These are phyloP conservation scores for Cyclotella kingstonii DNA, from an alignment of 108 stramenopile species.

Conservation along the genomic window DNA sequence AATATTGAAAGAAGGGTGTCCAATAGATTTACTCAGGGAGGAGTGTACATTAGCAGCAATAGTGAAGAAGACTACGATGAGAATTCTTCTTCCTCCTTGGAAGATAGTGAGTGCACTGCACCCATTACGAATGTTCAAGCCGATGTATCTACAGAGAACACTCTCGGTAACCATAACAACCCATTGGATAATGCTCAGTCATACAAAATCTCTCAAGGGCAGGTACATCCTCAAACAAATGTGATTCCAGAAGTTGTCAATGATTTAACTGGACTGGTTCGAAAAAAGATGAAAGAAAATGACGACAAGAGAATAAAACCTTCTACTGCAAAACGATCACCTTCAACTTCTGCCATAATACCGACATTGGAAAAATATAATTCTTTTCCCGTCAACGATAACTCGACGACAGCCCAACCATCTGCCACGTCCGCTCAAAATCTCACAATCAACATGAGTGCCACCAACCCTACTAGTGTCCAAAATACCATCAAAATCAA, in stretches of 20 bases:
- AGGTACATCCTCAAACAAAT: not conserved
- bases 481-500: slow-evolving; percentile 1
- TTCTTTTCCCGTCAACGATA: too few species aligned
- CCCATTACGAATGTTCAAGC: slow-evolving; percentile 1
- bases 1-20: slow-evolving; percentile 9
- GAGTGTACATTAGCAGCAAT: slow-evolving; percentile 68
- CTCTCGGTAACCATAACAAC: too few species aligned
- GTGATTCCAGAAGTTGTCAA: slow-evolving; percentile 43
- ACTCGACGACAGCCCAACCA: too few species aligned
- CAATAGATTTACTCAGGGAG: slow-evolving; percentile 38
- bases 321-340: not conserved
- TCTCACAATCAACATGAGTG: not conserved
- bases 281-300: slow-evolving; percentile 54
- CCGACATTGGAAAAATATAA: too few species aligned
- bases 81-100: slow-evolving; percentile 9
- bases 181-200: too few species aligned
- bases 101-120: slow-evolving; percentile 4
- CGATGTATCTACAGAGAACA: not conserved
- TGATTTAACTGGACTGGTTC: slow-evolving; percentile 67
- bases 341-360: not conserved
- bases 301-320: not conserved
- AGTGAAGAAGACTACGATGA: slow-evolving; percentile 35
- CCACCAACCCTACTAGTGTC: slow-evolving; percentile 8
- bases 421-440: too few species aligned
- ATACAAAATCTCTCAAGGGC: too few species aligned